A percentile compares a stretch with the other conserved stretches of the same genome.
Conservation (phyloP, 345 rosid species). For the Heritiera littoralis region DNA sequence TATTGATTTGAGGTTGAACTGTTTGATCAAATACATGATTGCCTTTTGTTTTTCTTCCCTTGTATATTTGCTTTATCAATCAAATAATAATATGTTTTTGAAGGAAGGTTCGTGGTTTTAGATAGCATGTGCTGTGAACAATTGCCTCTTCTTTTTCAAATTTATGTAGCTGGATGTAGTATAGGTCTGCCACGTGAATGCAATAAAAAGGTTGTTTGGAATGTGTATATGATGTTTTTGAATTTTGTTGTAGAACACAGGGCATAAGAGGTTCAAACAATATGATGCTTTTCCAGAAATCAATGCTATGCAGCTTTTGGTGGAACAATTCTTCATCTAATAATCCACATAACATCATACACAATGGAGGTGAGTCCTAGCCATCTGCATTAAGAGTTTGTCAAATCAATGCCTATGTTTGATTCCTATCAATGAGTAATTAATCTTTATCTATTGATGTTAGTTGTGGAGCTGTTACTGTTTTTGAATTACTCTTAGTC, state of each 20-base stretch:
- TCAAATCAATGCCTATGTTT: conserved; percentile 2
- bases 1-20: background rate
- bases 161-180: background rate
- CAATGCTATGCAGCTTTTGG: conserved; percentile 6
- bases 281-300: conserved; percentile 9
- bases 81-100: background rate
- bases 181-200: too few species aligned
- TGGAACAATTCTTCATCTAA: background rate
- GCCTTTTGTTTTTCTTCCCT: background rate
- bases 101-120: background rate
- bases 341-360: background rate
- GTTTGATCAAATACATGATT: background rate
- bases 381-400: background rate
- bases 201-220: too few species aligned
- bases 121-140: background rate
- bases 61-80: background rate
- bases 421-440: background rate
- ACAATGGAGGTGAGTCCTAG: conserved; percentile 2
- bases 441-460: background rate
- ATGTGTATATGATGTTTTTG: conserved; percentile 1
- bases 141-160: background rate
- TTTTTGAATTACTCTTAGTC: background rate
- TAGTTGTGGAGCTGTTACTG: background rate
- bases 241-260: conserved; percentile 8
- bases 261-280: conserved; percentile 14